Evolutionary conservation across 768 basidiomycete species (phyloP).

Genomic region (Roridomyces roridus): DNA sequence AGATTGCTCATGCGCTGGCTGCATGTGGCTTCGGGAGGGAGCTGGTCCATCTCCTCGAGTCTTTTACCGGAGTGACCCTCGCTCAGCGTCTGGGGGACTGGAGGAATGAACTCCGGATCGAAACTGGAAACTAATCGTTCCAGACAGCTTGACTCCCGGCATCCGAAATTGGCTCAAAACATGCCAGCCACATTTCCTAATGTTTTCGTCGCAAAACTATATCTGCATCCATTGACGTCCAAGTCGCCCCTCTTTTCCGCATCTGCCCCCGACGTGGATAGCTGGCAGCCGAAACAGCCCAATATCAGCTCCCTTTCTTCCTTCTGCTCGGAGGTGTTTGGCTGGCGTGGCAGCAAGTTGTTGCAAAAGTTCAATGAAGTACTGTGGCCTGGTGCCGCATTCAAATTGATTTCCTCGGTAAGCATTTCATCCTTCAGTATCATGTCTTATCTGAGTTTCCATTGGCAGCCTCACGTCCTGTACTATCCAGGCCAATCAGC

Average conservation of each 20-base stretch:
- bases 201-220: background rate
- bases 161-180: background rate
- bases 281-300: background rate
- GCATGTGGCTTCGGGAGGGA: constrained; percentile 57
- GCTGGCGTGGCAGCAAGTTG: background rate
- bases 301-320: background rate
- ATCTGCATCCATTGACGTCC: background rate
- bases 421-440: background rate
- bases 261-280: background rate
- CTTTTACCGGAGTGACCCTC: background rate
- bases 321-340: background rate
- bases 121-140: background rate
- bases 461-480: background rate
- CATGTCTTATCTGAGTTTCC: background rate
- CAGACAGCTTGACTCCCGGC: background rate
- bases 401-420: constrained; percentile 1
- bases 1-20: constrained; percentile 64
- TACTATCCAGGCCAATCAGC: background rate
- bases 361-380: background rate
- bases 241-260: background rate
- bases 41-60: background rate
- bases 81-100: background rate
- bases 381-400: background rate
- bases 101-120: background rate
- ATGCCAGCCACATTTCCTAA: background rate